phyloP scores from a whole-genome alignment of 768 basidiomycete genomes.

The Termitomyces sp. region DNA sequence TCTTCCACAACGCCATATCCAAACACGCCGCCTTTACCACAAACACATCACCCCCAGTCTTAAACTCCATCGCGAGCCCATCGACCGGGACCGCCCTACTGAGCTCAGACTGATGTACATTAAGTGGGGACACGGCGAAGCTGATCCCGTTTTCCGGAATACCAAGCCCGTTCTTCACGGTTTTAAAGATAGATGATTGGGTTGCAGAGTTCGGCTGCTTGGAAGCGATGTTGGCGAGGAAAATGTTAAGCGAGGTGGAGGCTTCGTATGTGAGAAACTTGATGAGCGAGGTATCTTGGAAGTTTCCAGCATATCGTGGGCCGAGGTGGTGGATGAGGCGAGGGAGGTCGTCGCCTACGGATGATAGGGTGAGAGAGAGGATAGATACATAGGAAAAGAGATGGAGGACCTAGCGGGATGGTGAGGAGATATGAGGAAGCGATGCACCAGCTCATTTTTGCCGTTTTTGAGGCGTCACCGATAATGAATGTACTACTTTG shows the following conservation, averaged over 20 bases:
- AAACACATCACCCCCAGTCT: constrained; percentile 48
- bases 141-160: constrained; percentile 31
- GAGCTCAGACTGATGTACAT: constrained; percentile 16
- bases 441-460: constrained; percentile 60
- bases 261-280: constrained; percentile 84
- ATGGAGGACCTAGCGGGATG: constrained; percentile 44
- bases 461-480: constrained; percentile 44
- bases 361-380: neutral
- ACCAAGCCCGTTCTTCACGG: constrained; percentile 43
- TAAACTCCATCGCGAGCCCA: constrained; percentile 20
- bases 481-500: constrained; percentile 41
- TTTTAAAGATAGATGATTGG: constrained; percentile 38
- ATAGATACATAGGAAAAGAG: neutral
- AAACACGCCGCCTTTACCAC: constrained; percentile 57
- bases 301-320: constrained; percentile 70
- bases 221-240: constrained; percentile 45
- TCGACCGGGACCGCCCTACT: constrained; percentile 10
- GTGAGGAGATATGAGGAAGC: constrained; percentile 62
- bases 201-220: constrained; percentile 22
- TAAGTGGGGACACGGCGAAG: constrained; percentile 36
- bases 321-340: constrained; percentile 78
- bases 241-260: constrained; percentile 79
- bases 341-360: constrained; percentile 61
- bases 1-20: constrained; percentile 73
- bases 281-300: constrained; percentile 65